These are phyloP conservation scores for Platanthera zijinensis DNA, from an alignment of 106 monocot species.

Conservation along the genomic window DNA sequence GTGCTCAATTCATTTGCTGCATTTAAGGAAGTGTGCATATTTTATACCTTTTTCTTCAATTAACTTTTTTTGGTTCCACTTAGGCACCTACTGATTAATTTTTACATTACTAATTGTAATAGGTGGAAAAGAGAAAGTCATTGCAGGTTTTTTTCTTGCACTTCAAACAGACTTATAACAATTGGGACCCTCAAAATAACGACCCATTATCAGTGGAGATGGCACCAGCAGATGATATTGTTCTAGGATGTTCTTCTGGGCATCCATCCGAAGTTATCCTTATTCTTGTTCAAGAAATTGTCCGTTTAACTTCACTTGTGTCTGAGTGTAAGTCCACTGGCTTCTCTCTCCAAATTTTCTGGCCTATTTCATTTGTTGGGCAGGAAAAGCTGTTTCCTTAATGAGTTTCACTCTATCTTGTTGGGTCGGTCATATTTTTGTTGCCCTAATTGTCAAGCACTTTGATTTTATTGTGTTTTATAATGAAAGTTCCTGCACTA, in stretches of 20 bases:
- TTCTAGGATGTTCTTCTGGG: slow-evolving; percentile 67
- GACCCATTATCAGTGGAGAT: slow-evolving; percentile 22
- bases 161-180: slow-evolving; percentile 71
- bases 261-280: slow-evolving; percentile 94
- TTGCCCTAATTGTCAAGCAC: background rate
- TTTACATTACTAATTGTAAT: slow-evolving; percentile 11
- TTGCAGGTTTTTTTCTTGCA: slow-evolving; percentile 74
- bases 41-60: background rate
- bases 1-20: background rate
- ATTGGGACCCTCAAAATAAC: slow-evolving; percentile 69
- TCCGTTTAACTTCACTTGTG: slow-evolving; percentile 66
- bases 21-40: background rate
- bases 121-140: slow-evolving; percentile 79
- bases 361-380: background rate
- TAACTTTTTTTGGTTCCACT: background rate
- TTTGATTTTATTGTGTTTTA: background rate
- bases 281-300: slow-evolving; percentile 82
- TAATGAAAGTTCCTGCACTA: background rate
- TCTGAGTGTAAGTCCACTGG: slow-evolving; percentile 61
- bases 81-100: background rate
- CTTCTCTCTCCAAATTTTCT: background rate
- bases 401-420: background rate
- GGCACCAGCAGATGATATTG: slow-evolving; percentile 31
- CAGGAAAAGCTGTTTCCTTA: background rate
- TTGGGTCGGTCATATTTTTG: background rate